Evolutionary conservation across 2,329 filamentous ascomycete species (phyloP).

Genomic region (Neurospora sp.): DNA sequence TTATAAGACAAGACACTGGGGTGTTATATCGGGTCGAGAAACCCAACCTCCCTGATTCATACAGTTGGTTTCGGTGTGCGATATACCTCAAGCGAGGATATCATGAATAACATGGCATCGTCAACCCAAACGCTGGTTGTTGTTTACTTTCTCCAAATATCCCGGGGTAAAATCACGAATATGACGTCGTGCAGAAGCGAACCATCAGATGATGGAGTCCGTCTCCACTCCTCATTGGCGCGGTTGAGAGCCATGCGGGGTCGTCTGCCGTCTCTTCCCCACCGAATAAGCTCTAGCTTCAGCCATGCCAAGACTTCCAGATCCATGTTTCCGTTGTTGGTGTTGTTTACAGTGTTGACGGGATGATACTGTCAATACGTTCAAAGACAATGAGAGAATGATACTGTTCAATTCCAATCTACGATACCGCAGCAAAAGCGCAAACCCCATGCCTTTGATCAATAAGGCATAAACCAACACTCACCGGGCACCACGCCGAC

Average conservation of each 20-base stretch:
- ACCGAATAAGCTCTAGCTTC: background rate
- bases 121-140: background rate
- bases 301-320: background rate
- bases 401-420: conserved; percentile 17
- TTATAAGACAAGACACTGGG: background rate
- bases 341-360: background rate
- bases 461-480: background rate
- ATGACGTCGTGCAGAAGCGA: conserved; percentile 6
- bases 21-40: background rate
- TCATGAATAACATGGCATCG: background rate
- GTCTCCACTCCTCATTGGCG: conserved; percentile 5
- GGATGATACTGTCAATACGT: too few species aligned
- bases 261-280: background rate
- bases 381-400: background rate
- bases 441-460: conserved; percentile 8
- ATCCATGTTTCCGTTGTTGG: background rate
- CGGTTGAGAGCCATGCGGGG: conserved; percentile 6
- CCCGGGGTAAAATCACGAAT: background rate
- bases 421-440: conserved; percentile 11
- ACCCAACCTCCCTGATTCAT: background rate
- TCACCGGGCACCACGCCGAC: background rate
- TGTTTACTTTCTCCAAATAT: background rate
- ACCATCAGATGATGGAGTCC: background rate
- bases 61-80: background rate
- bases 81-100: background rate